Percentiles rank a stretch among this genome's conserved stretches.
Conservation (phyloP, 148 eudicot species). For the Hydrangea macrophylla region DNA sequence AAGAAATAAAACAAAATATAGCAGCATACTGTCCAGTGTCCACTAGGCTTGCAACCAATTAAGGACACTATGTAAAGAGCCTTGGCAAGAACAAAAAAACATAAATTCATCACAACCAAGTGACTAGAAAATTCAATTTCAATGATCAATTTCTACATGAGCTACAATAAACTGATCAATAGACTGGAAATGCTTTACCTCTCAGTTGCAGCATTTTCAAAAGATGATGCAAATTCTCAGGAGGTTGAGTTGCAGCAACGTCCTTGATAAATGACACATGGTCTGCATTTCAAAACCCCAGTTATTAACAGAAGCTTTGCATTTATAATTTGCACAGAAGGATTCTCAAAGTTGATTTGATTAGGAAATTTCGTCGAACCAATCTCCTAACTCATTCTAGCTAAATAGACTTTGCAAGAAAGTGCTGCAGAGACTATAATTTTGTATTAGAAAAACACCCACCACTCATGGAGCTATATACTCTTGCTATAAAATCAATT, state of each 20-base stretch:
- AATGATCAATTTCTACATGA: too few species aligned
- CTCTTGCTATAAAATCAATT: background rate
- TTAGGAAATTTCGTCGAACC: too few species aligned
- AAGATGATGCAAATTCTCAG: slow-evolving; percentile 72
- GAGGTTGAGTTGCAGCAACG: slow-evolving; percentile 73
- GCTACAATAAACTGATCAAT: background rate
- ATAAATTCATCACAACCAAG: background rate
- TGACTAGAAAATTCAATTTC: too few species aligned
- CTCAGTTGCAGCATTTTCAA: slow-evolving; percentile 73
- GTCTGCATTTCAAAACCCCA: slow-evolving; percentile 41
- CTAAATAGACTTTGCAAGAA: too few species aligned
- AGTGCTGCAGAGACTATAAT: too few species aligned
- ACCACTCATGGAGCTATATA: too few species aligned
- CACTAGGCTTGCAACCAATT: background rate
- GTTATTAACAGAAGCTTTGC: background rate
- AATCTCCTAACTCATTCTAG: too few species aligned
- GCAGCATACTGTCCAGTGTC: too few species aligned
- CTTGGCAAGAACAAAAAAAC: background rate
- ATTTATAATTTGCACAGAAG: background rate
- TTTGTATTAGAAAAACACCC: too few species aligned
- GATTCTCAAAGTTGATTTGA: background rate
- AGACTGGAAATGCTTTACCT: slow-evolving; percentile 43
- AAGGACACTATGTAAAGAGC: background rate
- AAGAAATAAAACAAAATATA: too few species aligned
- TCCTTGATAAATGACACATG: slow-evolving; percentile 76